phyloP scores from a whole-genome alignment of 2,329 filamentous ascomycete genomes.

The Massarina eburnea region DNA sequence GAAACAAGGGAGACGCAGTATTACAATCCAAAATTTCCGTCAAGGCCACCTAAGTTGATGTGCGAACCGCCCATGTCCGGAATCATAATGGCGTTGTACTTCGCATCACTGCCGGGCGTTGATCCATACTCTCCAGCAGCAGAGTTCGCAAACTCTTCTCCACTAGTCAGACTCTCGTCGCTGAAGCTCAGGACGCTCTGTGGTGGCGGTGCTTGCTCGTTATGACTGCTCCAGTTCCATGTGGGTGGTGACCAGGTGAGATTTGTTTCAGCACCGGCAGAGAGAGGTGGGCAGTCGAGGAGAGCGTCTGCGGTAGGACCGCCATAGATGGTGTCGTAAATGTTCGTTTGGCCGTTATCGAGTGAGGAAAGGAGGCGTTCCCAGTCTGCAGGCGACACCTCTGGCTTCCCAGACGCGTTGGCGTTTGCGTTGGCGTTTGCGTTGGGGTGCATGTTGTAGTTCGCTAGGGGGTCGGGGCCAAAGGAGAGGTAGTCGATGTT shows the following conservation, averaged over 20 bases:
- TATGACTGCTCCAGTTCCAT: slow-evolving; percentile 36
- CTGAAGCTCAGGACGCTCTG: slow-evolving; percentile 62
- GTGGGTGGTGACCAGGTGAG: slow-evolving; percentile 40
- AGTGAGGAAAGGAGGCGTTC: slow-evolving; percentile 78
- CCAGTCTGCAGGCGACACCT: slow-evolving; percentile 72
- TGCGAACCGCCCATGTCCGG: slow-evolving; percentile 32
- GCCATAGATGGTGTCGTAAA: slow-evolving; percentile 82
- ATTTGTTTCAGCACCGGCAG: slow-evolving; percentile 31
- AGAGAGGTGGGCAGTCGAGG: slow-evolving; percentile 32
- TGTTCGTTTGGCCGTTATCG: slow-evolving; percentile 76
- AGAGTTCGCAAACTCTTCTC: slow-evolving; percentile 45
- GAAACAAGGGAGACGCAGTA: not conserved
- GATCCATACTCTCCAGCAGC: slow-evolving; percentile 30
- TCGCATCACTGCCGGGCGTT: slow-evolving; percentile 32
- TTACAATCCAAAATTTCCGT: slow-evolving; percentile 46
- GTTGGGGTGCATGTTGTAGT: slow-evolving; percentile 32
- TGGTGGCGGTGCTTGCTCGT: slow-evolving; percentile 36
- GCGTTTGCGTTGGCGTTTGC: too few relatives aligned
- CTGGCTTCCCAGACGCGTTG: slow-evolving; percentile 44
- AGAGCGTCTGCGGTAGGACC: slow-evolving; percentile 55
- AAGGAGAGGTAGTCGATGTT: slow-evolving; percentile 55
- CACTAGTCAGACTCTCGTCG: slow-evolving; percentile 61
- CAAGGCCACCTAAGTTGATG: slow-evolving; percentile 38
- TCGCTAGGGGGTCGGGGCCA: slow-evolving; percentile 40
- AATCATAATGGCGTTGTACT: slow-evolving; percentile 41